Percentiles rank a stretch among this genome's conserved stretches.
These are phyloP conservation scores for Epichloe bromicola DNA, from an alignment of 2,329 filamentous ascomycete genomes.

Conservation along the genomic window DNA sequence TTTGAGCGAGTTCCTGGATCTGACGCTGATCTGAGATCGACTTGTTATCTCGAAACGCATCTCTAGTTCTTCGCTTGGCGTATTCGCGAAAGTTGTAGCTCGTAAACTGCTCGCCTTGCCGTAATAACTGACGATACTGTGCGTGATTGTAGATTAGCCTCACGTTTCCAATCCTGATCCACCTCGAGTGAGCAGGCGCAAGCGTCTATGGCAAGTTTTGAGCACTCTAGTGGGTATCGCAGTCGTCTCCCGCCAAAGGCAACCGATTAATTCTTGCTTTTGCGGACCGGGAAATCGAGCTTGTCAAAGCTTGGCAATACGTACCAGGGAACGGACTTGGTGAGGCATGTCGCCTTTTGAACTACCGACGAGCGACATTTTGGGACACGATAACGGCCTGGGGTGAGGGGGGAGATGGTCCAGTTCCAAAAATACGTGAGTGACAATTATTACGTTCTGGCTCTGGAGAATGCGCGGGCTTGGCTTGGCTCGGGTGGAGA, in stretches of 20 bases:
- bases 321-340: constrained; percentile 43
- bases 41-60: constrained; percentile 77
- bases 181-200: neutral
- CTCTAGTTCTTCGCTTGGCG: constrained; percentile 76
- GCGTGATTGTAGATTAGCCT: neutral
- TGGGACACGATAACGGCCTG: neutral
- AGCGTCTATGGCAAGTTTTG: neutral
- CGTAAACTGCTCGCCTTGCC: constrained; percentile 75
- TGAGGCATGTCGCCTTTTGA: constrained; percentile 42
- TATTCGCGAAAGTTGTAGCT: constrained; percentile 98
- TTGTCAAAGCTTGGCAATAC: constrained; percentile 12
- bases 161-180: neutral
- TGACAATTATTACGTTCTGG: neutral
- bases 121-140: constrained; percentile 84
- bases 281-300: neutral
- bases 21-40: constrained; percentile 57
- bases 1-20: constrained; percentile 81
- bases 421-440: neutral
- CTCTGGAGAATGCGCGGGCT: neutral
- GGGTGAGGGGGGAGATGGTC: neutral
- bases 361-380: constrained; percentile 25
- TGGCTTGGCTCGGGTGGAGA: constrained; percentile 6
- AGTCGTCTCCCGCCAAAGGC: neutral
- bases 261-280: neutral
- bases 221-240: neutral